Evolutionary conservation across 805 yeast species (phyloP).

Genomic region (Yamadazyma laniorum): DNA sequence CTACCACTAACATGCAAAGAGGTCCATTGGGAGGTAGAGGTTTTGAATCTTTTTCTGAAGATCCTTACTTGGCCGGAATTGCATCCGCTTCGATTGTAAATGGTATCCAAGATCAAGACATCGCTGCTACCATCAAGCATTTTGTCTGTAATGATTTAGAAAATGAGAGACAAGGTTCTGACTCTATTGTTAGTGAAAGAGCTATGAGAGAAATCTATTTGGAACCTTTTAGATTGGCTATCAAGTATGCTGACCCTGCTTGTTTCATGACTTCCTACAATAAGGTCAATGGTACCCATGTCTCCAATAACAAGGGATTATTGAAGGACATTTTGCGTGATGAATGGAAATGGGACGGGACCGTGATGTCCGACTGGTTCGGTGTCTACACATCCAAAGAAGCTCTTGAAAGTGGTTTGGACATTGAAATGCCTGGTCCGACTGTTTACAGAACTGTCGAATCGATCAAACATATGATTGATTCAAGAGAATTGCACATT

Average conservation of each 20-base stretch:
- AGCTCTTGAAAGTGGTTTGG: slow-evolving; percentile 53
- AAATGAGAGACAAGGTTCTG: slow-evolving; percentile 49
- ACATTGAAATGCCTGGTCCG: slow-evolving; percentile 71
- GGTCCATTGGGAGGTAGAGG: slow-evolving; percentile 65
- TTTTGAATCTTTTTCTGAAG: slow-evolving; percentile 62
- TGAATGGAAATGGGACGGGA: slow-evolving; percentile 60
- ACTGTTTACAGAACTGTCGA: slow-evolving; percentile 43
- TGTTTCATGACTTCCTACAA: slow-evolving; percentile 64
- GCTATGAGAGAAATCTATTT: slow-evolving; percentile 66
- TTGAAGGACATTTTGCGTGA: slow-evolving; percentile 47
- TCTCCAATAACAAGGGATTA: slow-evolving; percentile 42
- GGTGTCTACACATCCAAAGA: slow-evolving; percentile 51
- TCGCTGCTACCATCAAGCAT: slow-evolving; percentile 61
- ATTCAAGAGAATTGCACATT: slow-evolving; percentile 38
- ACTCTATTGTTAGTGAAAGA: slow-evolving; percentile 52
- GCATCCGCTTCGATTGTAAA: slow-evolving; percentile 47
- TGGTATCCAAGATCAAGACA: slow-evolving; percentile 53
- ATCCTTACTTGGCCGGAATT: slow-evolving; percentile 49
- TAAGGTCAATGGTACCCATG: slow-evolving; percentile 62
- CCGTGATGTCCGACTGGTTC: slow-evolving; percentile 62
- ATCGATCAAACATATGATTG: slow-evolving; percentile 42
- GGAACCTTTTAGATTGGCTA: slow-evolving; percentile 61
- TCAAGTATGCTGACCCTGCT: slow-evolving; percentile 50
- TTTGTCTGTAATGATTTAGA: slow-evolving; percentile 64
- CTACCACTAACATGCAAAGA: slow-evolving; percentile 51